Base-by-base conservation (phyloP, 805 yeast species). In the Myxozyma melibiosi region DNA sequence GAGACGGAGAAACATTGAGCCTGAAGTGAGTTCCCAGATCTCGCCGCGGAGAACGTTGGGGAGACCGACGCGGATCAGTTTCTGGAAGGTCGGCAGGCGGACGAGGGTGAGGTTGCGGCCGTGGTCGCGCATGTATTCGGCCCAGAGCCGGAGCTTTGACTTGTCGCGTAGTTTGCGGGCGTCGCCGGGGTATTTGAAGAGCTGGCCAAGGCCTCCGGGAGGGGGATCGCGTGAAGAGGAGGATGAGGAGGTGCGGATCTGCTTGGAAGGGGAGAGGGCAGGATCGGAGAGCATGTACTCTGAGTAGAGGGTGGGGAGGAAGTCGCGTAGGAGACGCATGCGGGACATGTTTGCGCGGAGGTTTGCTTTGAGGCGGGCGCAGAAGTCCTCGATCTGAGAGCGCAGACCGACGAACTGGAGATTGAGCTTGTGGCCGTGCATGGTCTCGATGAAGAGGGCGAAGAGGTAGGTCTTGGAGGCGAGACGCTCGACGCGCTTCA, bases 1-100 rank as follows among this genome's bases (percentile, higher is more conserved):
- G 67, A 84, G 80, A 49, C 98, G 77, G 51, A 81, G 67, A 67
- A 83, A 89, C 77, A 90, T 83, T 0, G 96, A 85, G 2, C 99
- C 99, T 42, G 89, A 83, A 51, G 90, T 82, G 52, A 89, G 74
- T 70, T 94, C 99, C 99, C 99, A 94, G 13, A 94, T 76, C 68
- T 94, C 99, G 37, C 99, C 99, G 64, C 99, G 80, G 52, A 94
- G 76, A 57, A 95, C 79, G 68, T 92, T 92, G n/a, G 98, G 98
- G 24, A 94, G 78, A 0, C 99, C 98, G 14, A 91, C 94, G 49
- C 97, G 78, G 7, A 94, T 80, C 49, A 94, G 79, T 67, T 87
- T 88, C 70, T 84, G 88, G 68, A 90, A 95, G 68, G 84, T 82
- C 37, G 84, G 88, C 54, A 86, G 88, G 46, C 84, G 80, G 1